Base-by-base conservation (phyloP, 78 protist species). In the Emiliania huxleyi region DNA sequence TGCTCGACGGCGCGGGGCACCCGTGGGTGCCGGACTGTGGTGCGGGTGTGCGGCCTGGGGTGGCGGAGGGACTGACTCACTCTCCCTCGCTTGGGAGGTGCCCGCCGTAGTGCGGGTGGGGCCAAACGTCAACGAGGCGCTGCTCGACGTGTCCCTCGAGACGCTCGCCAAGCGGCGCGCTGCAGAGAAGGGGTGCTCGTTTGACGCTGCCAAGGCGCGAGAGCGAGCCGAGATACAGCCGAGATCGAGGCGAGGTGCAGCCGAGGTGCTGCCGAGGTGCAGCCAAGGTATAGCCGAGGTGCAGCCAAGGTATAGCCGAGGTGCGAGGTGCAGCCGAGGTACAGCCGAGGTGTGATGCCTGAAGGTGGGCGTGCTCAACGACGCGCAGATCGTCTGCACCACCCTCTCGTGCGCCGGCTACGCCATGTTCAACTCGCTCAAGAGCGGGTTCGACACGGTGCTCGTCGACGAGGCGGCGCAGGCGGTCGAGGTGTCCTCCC, bases 381-480 rank as follows among this genome's bases (percentile, higher is more conserved):
- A 44, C 23, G 55, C 56, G 56, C 37, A 25, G 42, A 81, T 81
- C 89, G 89, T 81, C 38, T 43, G 56, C 56, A 81, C 89, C 33
- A 81, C 89, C 29, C 89, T 81, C 56, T 81, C 89, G 11, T 81
- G 89, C 56, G 89, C 89, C 26, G 89, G 89, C 37, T 81, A 81
- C 56, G 0, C 89, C 6, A 81, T 87, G 37, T 87, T 87, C 77
- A 18, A 45, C 23, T 49, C 37, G 75, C 91, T 87, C 37, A 38
- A n/a, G 49, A 33, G 3, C 46, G 69, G 77, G 18, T 87, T 87
- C 46, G 91, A 87, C 33, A 38, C 71, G 48, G 69, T 87, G 69
- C 45, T 52, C 37, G n/a, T 87, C 23, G 91, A 87, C 45, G 91
- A 87, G 73, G 91, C 91, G 18, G 91, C 77, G 45, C 91, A 87